These are phyloP conservation scores for Gentiana dahurica DNA, from an alignment of 257 asterid species.

Conservation along the genomic window DNA sequence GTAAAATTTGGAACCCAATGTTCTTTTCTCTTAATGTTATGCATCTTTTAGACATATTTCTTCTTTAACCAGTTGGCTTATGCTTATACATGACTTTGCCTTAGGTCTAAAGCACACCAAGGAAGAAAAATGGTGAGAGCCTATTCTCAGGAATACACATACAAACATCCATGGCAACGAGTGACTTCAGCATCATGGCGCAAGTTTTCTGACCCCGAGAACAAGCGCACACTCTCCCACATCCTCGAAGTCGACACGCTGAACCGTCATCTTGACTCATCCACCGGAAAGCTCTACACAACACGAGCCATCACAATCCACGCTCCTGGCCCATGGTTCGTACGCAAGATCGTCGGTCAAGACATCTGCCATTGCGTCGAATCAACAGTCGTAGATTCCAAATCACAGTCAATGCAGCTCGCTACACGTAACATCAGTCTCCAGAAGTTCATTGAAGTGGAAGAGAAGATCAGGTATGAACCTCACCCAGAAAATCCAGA, in stretches of 20 bases:
- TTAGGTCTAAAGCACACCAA: slow-evolving; percentile 4
- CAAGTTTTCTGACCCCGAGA: slow-evolving; percentile 85
- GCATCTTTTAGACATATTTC: not conserved
- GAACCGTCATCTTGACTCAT: slow-evolving; percentile 62
- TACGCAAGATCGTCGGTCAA: slow-evolving; percentile 73
- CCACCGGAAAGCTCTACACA: slow-evolving; percentile 60
- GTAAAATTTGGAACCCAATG: too few relatives aligned
- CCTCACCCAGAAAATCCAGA: slow-evolving; percentile 87
- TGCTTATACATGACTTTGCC: not conserved
- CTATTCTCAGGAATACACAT: slow-evolving; percentile 83
- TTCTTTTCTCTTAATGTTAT: not conserved
- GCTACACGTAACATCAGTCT: slow-evolving; percentile 85
- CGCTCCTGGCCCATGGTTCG: slow-evolving; percentile 98
- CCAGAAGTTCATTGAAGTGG: slow-evolving; percentile 75
- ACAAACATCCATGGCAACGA: slow-evolving; percentile 94
- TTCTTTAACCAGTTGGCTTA: not conserved
- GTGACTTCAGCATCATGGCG: slow-evolving; percentile 98
- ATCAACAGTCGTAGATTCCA: slow-evolving; percentile 74
- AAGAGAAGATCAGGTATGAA: slow-evolving; percentile 87
- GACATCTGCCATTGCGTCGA: slow-evolving; percentile 92
- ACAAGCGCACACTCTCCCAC: slow-evolving; percentile 76
- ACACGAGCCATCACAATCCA: slow-evolving; percentile 83
- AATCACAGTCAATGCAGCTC: slow-evolving; percentile 70
- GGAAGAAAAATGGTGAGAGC: slow-evolving; percentile 74
- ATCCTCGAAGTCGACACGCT: slow-evolving; percentile 81